Evolutionary conservation across 169 alveolate species (phyloP), one percentile per base, ranked within the genome.

Genomic region (Plasmodium gonderi): DNA sequence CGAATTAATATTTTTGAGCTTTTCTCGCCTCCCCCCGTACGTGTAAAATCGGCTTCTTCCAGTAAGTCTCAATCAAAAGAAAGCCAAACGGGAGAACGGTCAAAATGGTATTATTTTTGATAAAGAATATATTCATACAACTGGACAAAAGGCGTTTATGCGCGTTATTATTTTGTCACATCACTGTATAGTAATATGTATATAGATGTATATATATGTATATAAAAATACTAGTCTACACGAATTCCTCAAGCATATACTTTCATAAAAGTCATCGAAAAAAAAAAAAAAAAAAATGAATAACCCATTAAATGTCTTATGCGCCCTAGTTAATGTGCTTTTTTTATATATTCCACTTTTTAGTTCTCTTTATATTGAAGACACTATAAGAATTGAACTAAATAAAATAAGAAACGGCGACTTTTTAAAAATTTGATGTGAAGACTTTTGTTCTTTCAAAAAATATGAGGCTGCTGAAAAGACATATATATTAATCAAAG

Each of bases 341-440:
- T 67, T 45, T 45, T 44, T 81, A 29, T 80, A 23, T 65, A 7
- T 8, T 3, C 51, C 45, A 17, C 44, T n/a, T n/a, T 68, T 81
- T 47, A 68, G 36, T 26, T 81, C 79, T 26, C 31, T 81, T 44
- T 38, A 81, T 44, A 33, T 81, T 29, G 91, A 81, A 81, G 91
- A 81, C 38, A 81, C 91, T 40, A 11, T 81, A 7, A 81, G 54
- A 81, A 68, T 81, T 81, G 14, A 65, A 33, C 49, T 81, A 42
- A 44, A 11, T 14, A 33, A 67, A 29, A 68, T 81, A 81, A 47
- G 69, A n/a, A 44, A 44, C 17, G 69, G 91, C 11, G 75, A 67
- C 31, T 81, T 67, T 47, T 23, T 81, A 81, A 81, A 67, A 47
- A 31, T 81, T 7, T 81, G 91, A 17, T 81, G 91, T 23, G 80